Evolutionary conservation across 1,139 yeast genomes (phyloP).

Genomic region (Hemisphaericaspora lyxosophila): DNA sequence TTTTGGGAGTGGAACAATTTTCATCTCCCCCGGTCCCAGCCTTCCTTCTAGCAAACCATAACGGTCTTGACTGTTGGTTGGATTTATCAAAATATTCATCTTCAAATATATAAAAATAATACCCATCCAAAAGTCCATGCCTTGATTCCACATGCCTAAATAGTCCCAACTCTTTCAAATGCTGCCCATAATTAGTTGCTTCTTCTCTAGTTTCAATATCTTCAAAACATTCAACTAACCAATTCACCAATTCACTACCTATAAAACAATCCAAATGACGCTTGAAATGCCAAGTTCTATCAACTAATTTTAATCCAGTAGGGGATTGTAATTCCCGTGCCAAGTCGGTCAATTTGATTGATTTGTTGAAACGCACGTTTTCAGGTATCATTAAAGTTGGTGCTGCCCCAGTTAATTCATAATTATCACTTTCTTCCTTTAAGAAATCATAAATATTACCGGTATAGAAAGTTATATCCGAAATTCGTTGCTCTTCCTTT

Average conservation of each 20-base stretch:
- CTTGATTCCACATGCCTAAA: constrained; percentile 79
- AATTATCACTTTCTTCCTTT: constrained; percentile 30
- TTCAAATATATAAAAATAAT: constrained; percentile 78
- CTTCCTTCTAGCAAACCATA: constrained; percentile 40
- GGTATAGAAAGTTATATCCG: constrained; percentile 84
- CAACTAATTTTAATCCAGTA: constrained; percentile 65
- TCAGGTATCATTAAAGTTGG: constrained; percentile 38
- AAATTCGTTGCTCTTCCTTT: constrained; percentile 54
- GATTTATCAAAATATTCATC: constrained; percentile 51
- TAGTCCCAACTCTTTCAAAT: constrained; percentile 66
- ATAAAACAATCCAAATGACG: constrained; percentile 75
- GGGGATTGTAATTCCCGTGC: constrained; percentile 68
- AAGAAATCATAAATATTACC: constrained; percentile 77
- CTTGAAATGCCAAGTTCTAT: constrained; percentile 90
- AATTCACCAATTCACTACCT: constrained; percentile 82
- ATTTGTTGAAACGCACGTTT: constrained; percentile 35
- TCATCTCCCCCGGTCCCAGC: too few species aligned
- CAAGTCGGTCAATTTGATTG: constrained; percentile 41
- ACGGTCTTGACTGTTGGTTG: constrained; percentile 16
- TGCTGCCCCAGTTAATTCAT: constrained; percentile 36
- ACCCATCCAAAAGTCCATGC: constrained; percentile 87
- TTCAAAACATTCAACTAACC: constrained; percentile 76
- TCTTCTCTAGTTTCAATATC: constrained; percentile 82
- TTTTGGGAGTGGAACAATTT: constrained; percentile 19
- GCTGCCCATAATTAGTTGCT: constrained; percentile 78